Percentiles rank a stretch among this genome's conserved stretches.
These are phyloP conservation scores for Starmerella sp. DNA, from an alignment of 805 yeast genomes.

Conservation along the genomic window DNA sequence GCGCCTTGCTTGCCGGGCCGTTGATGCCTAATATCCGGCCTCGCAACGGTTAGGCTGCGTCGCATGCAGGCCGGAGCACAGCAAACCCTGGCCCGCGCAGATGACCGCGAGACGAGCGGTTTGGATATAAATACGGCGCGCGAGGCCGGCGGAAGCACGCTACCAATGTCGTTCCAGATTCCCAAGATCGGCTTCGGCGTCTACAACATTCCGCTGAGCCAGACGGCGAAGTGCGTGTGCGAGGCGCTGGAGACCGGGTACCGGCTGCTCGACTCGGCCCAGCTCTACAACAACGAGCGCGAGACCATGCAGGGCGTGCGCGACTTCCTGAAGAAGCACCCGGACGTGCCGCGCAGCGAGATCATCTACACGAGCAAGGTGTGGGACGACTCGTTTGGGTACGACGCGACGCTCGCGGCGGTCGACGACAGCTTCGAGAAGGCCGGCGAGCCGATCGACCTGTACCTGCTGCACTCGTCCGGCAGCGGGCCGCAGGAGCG, in stretches of 20 bases:
- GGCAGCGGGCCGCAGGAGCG: conserved; percentile 26
- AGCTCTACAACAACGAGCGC: conserved; percentile 50
- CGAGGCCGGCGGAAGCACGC: neutral
- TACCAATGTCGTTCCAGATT: conserved; percentile 5
- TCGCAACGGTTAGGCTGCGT: neutral
- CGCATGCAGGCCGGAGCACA: neutral
- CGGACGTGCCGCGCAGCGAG: conserved; percentile 41
- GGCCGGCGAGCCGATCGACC: conserved; percentile 58
- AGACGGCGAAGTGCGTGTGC: conserved; percentile 34
- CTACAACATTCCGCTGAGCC: conserved; percentile 20
- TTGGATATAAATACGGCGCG: neutral
- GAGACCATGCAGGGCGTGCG: conserved; percentile 52
- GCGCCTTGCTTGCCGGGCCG: neutral
- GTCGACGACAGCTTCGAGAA: conserved; percentile 43
- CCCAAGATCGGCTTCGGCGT: conserved; percentile 27
- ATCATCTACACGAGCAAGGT: conserved; percentile 53
- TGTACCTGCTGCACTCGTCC: conserved; percentile 45
- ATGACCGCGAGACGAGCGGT: neutral
- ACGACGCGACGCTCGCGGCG: conserved; percentile 45
- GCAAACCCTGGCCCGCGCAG: conserved; percentile 7
- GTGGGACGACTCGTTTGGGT: conserved; percentile 59
- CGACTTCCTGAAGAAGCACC: conserved; percentile 40
- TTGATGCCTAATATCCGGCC: neutral
- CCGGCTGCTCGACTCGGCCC: conserved; percentile 66
- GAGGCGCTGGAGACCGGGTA: conserved; percentile 54